Percentiles rank a stretch among this genome's conserved stretches.
Evolutionary conservation across 768 basidiomycete species (phyloP).

Genomic region (Albatrellus ellisii): DNA sequence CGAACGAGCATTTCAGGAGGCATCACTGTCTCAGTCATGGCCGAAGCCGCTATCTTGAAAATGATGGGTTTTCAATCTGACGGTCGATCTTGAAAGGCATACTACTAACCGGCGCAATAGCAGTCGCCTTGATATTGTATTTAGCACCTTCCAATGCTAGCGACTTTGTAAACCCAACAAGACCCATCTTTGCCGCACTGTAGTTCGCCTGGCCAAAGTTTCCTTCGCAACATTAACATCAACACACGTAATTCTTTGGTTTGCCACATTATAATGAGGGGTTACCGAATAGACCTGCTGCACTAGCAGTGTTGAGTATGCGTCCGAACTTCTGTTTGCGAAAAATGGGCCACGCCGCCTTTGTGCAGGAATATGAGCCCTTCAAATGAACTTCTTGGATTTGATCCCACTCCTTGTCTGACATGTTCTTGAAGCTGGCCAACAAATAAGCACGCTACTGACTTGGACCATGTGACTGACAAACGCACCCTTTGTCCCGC

Average conservation of each 20-base stretch:
- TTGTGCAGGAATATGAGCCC: constrained; percentile 84
- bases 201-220: constrained; percentile 98
- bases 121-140: constrained; percentile 76
- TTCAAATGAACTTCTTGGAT: constrained; percentile 85
- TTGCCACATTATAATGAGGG: neutral
- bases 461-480: neutral
- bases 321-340: constrained; percentile 91
- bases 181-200: constrained; percentile 95
- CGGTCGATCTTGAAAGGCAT: neutral
- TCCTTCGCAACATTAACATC: constrained; percentile 27
- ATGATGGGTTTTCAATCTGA: no score
- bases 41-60: constrained; percentile 78
- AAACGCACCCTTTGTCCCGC: constrained; percentile 60
- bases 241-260: neutral
- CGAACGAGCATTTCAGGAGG: constrained; percentile 89
- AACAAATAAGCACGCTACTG: neutral
- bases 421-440: constrained; percentile 89
- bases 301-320: constrained; percentile 88
- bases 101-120: constrained; percentile 73
- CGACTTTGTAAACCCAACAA: constrained; percentile 86
- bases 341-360: constrained; percentile 94
- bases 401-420: constrained; percentile 88
- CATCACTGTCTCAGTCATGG: constrained; percentile 94
- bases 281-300: constrained; percentile 85
- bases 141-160: constrained; percentile 87